Conservation (phyloP, 2,329 filamentous ascomycete species). For the Exophiala phaeomuriformis region DNA sequence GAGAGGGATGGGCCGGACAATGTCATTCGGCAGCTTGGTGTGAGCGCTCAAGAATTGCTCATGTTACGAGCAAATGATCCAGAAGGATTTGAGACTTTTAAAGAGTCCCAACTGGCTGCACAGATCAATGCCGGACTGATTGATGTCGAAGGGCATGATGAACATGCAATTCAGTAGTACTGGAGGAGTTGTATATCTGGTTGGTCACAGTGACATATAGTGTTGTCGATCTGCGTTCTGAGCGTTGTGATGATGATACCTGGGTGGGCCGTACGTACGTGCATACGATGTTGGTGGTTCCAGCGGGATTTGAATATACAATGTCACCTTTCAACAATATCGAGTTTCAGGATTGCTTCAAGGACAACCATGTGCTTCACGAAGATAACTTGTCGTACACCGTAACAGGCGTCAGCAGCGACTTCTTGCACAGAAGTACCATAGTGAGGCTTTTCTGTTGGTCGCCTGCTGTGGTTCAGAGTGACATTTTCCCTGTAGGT, state of each 20-base stretch:
- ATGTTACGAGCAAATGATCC: constrained; percentile 38
- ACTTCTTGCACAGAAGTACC: no score
- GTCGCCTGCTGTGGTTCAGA: no score
- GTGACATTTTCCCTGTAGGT: no score
- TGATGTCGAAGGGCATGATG: constrained; percentile 1
- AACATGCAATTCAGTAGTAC: not conserved
- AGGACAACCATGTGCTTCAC: no score
- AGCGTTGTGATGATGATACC: constrained; percentile 3
- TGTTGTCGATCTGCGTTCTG: constrained; percentile 2
- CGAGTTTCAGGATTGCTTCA: no score
- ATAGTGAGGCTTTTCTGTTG: no score
- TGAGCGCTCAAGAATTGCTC: constrained; percentile 41
- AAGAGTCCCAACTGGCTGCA: constrained; percentile 41
- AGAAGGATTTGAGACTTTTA: constrained; percentile 40
- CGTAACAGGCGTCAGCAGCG: no score
- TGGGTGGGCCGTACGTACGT: not conserved
- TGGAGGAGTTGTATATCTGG: not conserved
- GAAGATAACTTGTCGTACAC: no score
- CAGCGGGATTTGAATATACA: not conserved
- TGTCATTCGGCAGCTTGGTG: constrained; percentile 38
- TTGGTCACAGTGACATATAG: not conserved
- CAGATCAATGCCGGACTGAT: constrained; percentile 28
- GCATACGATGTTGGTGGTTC: not conserved
- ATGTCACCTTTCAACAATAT: no score
- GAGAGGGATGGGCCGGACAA: constrained; percentile 35